Base-by-base conservation (phyloP, 2,329 filamentous ascomycete species). In the Ceratocystis smalleyi region DNA sequence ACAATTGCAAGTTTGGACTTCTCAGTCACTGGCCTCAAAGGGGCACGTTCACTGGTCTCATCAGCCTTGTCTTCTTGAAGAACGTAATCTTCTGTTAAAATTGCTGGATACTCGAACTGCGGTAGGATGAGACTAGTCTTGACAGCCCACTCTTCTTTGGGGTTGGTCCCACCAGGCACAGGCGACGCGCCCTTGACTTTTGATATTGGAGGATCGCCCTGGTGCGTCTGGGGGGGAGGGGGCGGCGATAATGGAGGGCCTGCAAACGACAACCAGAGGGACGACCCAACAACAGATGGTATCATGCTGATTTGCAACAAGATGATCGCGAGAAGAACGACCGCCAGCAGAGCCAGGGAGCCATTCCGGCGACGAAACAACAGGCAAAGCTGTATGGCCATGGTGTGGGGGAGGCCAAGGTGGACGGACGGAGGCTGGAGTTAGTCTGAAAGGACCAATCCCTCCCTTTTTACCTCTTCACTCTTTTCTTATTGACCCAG, bases 1-100 rank as follows among this genome's bases (percentile, higher is more conserved):
- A 73, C 74, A 55, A 74, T 72, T 3, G 74, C 74, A 45, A 68
- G 49, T n/a, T 62, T 66, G 6, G 68, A 68, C 32, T 57, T 43
- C 32, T 30, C 65, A 24, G 43, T 45, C 15, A 59, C 49, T 43
- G 66, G 49, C 40, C 51, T 24, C 43, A 54, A n/a, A 12, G 61
- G n/a, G n/a, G 24, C 10, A 1, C 63, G 32, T 2, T 17, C 19
- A 5, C 32, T 19, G 27, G 49, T n/a, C n/a, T n/a, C n/a, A 12
- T 27, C 57, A 17, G 47, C 40, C 3, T 51, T 62, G 19, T 49
- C 43, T 22, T 64, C 64, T 19, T 51, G 32, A 3, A 10, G 54
- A 32, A 24, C 19, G 30, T 62, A 62, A 12, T 62, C 49, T 1
- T 59, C 32, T 1, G 54, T 24, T 35, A 65, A 47, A 12, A 65